phyloP scores from a whole-genome alignment of 2,329 filamentous ascomycete species.

The Ceratocystis eucalypticola region DNA sequence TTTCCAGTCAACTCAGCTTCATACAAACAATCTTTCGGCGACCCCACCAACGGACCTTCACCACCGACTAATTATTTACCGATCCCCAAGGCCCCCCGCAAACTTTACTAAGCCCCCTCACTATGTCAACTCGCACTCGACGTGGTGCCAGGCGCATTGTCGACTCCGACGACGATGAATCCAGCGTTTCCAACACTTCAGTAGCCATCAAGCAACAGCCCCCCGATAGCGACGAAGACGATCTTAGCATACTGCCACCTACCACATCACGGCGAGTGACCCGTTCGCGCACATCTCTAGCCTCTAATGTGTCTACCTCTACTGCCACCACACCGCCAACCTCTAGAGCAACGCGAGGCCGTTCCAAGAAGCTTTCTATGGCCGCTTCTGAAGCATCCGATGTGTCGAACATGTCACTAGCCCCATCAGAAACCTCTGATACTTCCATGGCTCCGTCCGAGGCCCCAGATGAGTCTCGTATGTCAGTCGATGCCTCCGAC shows the following conservation, averaged over 20 bases:
- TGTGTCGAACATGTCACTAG: background rate
- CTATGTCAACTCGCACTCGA: constrained; percentile 30
- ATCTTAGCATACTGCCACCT: background rate
- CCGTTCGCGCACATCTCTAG: constrained; percentile 22
- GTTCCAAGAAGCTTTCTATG: background rate
- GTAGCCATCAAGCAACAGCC: constrained; percentile 11
- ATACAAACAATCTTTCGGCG: background rate
- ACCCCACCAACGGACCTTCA: constrained; percentile 5
- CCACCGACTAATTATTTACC: background rate
- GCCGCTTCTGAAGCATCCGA: constrained; percentile 7
- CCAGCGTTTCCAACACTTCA: constrained; percentile 33
- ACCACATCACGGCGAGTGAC: constrained; percentile 22
- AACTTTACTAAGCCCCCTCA: constrained; percentile 19
- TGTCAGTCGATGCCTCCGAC: constrained; percentile 11
- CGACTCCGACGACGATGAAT: constrained; percentile 57
- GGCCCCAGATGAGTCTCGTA: background rate
- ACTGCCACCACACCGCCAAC: background rate
- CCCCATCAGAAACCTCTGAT: background rate
- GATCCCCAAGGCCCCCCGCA: background rate
- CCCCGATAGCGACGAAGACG: constrained; percentile 11
- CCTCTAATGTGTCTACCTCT: constrained; percentile 1
- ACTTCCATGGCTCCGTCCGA: background rate
- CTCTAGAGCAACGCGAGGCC: background rate
- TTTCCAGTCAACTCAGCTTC: background rate
- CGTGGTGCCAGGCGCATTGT: constrained; percentile 39